Percentiles rank a stretch among this genome's conserved stretches.
Evolutionary conservation across 192 early-diverging fungal species (phyloP).

Genomic region (Haplosporangium gracile): DNA sequence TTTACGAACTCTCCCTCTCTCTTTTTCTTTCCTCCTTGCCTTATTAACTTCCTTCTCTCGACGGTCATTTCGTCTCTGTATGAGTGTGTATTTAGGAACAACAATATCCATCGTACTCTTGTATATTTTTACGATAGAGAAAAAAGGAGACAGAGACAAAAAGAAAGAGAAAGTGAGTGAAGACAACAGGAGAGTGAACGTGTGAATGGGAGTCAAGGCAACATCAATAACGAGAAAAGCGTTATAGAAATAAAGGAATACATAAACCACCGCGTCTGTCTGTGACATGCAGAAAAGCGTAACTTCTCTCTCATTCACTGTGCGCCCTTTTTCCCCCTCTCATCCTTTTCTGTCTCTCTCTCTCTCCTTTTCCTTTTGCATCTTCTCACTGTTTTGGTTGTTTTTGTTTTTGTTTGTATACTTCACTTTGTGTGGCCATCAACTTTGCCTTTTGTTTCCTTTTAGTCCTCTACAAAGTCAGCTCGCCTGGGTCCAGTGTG

Average conservation of each 20-base stretch:
- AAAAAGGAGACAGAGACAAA: neutral
- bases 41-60: neutral
- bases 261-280: neutral
- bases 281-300: neutral
- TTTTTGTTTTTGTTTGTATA: neutral
- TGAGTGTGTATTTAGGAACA: too few species aligned
- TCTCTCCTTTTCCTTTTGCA: neutral
- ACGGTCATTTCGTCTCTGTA: neutral
- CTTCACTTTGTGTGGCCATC: neutral
- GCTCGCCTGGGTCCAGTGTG: neutral
- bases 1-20: neutral
- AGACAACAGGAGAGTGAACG: neutral
- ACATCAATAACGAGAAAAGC: neutral
- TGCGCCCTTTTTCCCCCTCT: neutral
- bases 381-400: neutral
- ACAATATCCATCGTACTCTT: neutral
- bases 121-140: neutral
- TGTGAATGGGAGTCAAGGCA: too few species aligned
- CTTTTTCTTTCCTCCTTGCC: neutral
- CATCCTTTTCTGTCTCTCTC: neutral
- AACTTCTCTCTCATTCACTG: neutral
- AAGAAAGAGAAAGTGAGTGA: neutral
- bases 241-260: neutral
- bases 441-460: neutral
- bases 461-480: neutral